Base-by-base conservation (phyloP, 345 rosid genomes). In the Physaria fendleri region DNA sequence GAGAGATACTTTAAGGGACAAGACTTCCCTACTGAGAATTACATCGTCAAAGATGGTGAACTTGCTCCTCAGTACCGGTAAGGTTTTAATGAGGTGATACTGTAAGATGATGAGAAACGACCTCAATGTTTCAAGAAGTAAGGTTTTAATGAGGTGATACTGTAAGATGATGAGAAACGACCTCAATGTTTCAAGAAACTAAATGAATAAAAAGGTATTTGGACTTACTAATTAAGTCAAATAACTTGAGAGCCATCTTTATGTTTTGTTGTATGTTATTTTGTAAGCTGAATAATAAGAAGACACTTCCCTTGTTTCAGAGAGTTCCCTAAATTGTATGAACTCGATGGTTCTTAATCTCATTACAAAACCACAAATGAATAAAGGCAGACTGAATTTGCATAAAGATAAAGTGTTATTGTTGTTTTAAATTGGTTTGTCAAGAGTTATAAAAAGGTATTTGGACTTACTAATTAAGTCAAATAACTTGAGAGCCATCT, bases 1-100 rank as follows among this genome's bases (percentile, higher is more conserved):
- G 89, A 86, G 2, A 84, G 80, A 70, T 84, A 82, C 78, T 92
- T 92, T 72, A 88, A 76, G 74, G 98, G 97, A 46, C 89, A 88
- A 70, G 95, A 86, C 2, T 92, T 92, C 63, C 94, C 91, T 33
- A 54, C 59, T 5, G 79, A 83, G 38, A 76, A 92, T 62, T 88
- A 92, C 78, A 88, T 88, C 8, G 98, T 92, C 44, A 92, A 83
- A 71, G 91, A 78, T 16, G 97, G 97, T 21, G 67, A 79, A 50
- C 79, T 92, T 5, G 97, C 97, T 7, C 80, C 82, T 59, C 98
- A 92, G 71, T 92, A 92, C 76, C 79, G 70, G 53, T 85, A 62
- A 82, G 61, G 42, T 49, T 12, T 12, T 32, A 27, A 20, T n/a
- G 29, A 48, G 54, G 21, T 47, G 22, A 27, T 4, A 15, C 4